Evolutionary conservation across 2,329 filamentous ascomycete species (phyloP), one percentile per base, ranked within the genome.

Genomic region (Cryphonectria carpinicola): DNA sequence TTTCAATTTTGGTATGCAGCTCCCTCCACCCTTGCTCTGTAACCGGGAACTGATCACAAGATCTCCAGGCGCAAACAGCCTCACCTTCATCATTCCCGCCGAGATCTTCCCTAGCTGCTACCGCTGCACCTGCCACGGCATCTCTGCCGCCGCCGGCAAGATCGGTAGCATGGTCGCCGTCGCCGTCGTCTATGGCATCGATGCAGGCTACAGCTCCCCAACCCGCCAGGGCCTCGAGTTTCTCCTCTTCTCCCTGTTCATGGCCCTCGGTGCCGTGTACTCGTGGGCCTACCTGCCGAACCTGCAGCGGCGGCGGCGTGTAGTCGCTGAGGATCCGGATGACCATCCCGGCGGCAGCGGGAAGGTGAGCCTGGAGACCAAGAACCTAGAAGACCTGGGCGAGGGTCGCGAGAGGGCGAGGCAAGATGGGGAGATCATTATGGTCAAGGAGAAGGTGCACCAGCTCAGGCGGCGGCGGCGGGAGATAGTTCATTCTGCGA

Each of bases 81-180:
- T 90, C 14, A 90, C 88, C 0, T 90, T 91, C 75, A 86, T 90
- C 68, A 85, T 91, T 22, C 88, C 89, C 1, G 88, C 87, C 58
- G 89, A 91, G 76, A 85, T 89, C 58, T 92, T 91, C 76, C 88
- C 88, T 0, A 91, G 89, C 1, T 84, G 85, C 73, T 90, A 90
- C 74, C 85, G 89, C 56, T 88, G 85, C 66, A 89, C 88, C 0
- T 90, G 87, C 71, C 88, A 90, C 75, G 88, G 88, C 35, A 87
- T 90, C 67, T 88, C 88, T 0, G 88, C 88, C 0, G 88, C 88
- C 0, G 84, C 85, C 0, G 88, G 88, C 14, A 90, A 90, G 75
- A 78, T 88, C 1, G 88, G 87, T 35, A 86, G 86, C 70, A 84
- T 90, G 66, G 78, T 86, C 6, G 85, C 85, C 65, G 80, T 87